Conservation (phyloP, 1,139 yeast species). For the Magnusiomyces tetraspermus region DNA sequence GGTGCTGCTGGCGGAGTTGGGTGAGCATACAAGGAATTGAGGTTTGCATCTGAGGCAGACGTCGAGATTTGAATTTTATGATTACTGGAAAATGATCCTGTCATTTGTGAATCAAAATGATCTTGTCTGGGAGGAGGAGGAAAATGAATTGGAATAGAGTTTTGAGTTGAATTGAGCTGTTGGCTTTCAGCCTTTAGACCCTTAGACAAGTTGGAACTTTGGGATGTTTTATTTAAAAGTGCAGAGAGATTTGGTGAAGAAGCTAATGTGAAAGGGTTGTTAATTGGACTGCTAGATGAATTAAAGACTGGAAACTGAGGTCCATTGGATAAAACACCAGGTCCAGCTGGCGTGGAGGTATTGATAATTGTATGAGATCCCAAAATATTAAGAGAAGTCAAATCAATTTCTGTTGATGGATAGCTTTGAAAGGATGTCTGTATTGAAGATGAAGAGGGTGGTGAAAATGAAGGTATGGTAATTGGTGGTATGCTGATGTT, state of each 20-base stretch:
- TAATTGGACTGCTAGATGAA: neutral
- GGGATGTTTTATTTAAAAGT: conserved; percentile 1
- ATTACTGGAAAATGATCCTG: neutral
- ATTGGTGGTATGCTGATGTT: no score
- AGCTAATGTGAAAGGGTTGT: conserved; percentile 2
- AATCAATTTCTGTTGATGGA: conserved; percentile 38
- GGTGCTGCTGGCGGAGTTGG: neutral
- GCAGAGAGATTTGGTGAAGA: conserved; percentile 5
- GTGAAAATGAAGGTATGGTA: no score
- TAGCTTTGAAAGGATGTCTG: neutral
- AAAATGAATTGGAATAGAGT: neutral
- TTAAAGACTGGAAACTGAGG: neutral
- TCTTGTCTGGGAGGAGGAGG: no score
- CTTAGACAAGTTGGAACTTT: neutral
- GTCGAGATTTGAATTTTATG: neutral
- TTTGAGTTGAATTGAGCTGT: neutral
- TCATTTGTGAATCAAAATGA: no score
- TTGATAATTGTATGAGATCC: conserved; percentile 25
- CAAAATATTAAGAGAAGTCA: conserved; percentile 40
- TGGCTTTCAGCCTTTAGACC: neutral
- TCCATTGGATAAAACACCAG: neutral
- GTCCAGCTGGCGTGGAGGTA: neutral
- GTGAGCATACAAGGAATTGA: neutral
- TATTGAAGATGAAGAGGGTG: no score
- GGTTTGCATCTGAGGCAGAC: neutral